phyloP scores from a whole-genome alignment of 2,329 filamentous ascomycete species.

The Phaeosphaeriaceae sp. region DNA sequence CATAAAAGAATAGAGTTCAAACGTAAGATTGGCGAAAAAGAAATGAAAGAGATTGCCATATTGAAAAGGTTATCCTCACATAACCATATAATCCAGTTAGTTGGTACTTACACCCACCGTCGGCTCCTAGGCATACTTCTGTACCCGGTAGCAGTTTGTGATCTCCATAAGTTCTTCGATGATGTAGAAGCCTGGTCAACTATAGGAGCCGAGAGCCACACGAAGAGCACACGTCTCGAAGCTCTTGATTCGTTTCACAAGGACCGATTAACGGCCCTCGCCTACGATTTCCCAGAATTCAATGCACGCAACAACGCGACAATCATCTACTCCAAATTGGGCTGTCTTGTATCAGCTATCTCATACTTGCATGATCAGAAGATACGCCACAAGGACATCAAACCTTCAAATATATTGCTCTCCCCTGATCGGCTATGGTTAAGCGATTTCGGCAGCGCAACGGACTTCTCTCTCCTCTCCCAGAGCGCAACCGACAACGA shows the following conservation, averaged over 20 bases:
- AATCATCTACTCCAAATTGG: conserved; percentile 15
- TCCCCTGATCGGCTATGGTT: conserved; percentile 17
- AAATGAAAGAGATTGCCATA: conserved; percentile 29
- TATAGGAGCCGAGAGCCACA: neutral
- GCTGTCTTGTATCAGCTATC: conserved; percentile 24
- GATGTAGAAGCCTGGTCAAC: conserved; percentile 19
- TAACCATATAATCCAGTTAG: conserved; percentile 25
- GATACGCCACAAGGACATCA: conserved; percentile 34
- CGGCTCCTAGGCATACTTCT: conserved; percentile 23
- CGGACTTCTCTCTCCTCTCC: conserved; percentile 28
- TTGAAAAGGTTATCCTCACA: conserved; percentile 24
- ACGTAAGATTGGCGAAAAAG: conserved; percentile 13
- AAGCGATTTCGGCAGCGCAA: conserved; percentile 31
- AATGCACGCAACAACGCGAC: neutral
- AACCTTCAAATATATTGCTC: conserved; percentile 25
- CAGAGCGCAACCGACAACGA: conserved; percentile 30
- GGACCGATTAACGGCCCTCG: conserved; percentile 7
- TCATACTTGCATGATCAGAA: conserved; percentile 25
- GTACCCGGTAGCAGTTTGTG: conserved; percentile 26
- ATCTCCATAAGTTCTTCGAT: conserved; percentile 26
- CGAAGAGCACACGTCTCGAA: neutral
- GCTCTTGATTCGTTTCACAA: conserved; percentile 2
- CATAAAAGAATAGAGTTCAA: conserved; percentile 24
- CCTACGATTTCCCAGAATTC: conserved; percentile 1
- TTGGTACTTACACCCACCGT: conserved; percentile 29